These are phyloP conservation scores for Xylaria sp. DNA, from an alignment of 2,329 filamentous ascomycete genomes.

Conservation along the genomic window DNA sequence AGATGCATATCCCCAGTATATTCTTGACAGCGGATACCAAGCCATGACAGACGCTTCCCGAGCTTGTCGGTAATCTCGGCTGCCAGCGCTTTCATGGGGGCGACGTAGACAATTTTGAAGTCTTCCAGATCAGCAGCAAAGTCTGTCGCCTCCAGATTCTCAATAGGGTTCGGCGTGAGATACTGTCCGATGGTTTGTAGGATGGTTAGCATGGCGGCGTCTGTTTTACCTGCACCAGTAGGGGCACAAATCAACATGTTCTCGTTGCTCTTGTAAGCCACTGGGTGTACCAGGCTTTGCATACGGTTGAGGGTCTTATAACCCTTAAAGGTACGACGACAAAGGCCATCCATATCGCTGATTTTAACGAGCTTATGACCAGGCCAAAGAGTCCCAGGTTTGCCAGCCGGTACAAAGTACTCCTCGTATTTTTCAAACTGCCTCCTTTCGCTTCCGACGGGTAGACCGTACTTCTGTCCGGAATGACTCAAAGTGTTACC, in stretches of 20 bases:
- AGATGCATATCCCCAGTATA: constrained; percentile 99
- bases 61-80: constrained; percentile 96
- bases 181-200: constrained; percentile 90
- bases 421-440: constrained; percentile 86
- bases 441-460: constrained; percentile 72
- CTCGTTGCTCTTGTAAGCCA: constrained; percentile 93
- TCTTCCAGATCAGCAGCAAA: constrained; percentile 84
- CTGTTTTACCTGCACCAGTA: constrained; percentile 97
- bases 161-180: constrained; percentile 76
- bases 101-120: constrained; percentile 98
- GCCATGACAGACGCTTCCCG: constrained; percentile 88
- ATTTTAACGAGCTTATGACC: constrained; percentile 81
- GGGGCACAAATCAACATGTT: constrained; percentile 99
- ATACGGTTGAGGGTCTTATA: constrained; percentile 95
- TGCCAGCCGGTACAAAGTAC: constrained; percentile 81
- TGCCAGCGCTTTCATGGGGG: constrained; percentile 97
- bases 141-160: constrained; percentile 73
- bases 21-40: constrained; percentile 89
- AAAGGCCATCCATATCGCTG: constrained; percentile 84
- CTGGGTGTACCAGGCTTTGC: constrained; percentile 95
- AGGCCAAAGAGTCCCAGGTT: constrained; percentile 73
- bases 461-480: constrained; percentile 83
- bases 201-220: constrained; percentile 96
- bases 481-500: constrained; percentile 83
- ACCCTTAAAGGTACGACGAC: constrained; percentile 87